Evolutionary conservation across 306 rosid genomes (phyloP).

Genomic region (Casuarina equisetifolia): DNA sequence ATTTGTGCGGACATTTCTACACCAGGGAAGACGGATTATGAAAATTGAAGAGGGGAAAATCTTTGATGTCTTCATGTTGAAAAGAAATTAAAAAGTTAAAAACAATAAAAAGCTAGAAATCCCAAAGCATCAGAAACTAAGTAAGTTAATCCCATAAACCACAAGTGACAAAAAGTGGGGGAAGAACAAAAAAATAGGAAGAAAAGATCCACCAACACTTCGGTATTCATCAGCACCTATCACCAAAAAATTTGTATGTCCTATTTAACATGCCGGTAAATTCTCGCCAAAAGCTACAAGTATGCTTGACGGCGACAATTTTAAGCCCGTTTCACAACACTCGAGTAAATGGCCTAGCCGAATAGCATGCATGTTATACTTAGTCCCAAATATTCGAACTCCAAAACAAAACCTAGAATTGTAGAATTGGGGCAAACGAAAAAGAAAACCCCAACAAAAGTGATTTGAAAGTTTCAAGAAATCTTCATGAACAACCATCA

Average conservation of each 20-base stretch:
- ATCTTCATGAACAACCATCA: background rate
- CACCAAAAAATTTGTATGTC: background rate
- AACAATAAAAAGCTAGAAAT: background rate
- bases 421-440: background rate
- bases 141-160: background rate
- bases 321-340: background rate
- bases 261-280: background rate
- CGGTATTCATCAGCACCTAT: background rate
- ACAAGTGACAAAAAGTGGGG: background rate
- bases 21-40: background rate
- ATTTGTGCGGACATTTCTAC: background rate
- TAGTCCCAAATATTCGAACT: background rate
- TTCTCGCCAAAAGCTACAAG: constrained; percentile 4
- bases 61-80: background rate
- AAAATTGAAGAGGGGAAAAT: background rate
- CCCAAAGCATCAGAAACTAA: constrained; percentile 2
- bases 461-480: background rate
- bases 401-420: background rate
- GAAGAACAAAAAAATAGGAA: too few relatives aligned
- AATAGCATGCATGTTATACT: background rate
- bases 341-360: background rate
- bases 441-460: background rate
- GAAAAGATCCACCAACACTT: background rate
- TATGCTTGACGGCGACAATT: background rate
- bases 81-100: background rate